Evolutionary conservation across 768 basidiomycete genomes (phyloP).

Genomic region (Dioszegia crocea): DNA sequence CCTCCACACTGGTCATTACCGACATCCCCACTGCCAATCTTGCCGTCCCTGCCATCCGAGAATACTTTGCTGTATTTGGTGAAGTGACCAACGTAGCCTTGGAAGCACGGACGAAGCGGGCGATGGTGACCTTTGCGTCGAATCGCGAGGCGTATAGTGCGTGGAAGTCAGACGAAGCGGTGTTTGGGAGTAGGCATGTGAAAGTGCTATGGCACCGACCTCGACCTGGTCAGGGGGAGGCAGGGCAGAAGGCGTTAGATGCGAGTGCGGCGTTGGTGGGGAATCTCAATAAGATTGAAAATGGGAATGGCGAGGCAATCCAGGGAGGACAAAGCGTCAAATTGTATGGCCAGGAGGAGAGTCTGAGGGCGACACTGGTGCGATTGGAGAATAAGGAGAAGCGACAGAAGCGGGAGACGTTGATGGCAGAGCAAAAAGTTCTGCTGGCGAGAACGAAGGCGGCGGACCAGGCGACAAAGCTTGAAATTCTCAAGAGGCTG

Average conservation of each 20-base stretch:
- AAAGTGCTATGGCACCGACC: constrained; percentile 94
- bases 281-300: constrained; percentile 54
- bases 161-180: constrained; percentile 91
- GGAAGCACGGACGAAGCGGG: constrained; percentile 68
- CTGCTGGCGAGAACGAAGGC: constrained; percentile 69
- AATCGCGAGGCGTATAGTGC: constrained; percentile 81
- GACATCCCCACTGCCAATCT: constrained; percentile 86
- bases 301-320: constrained; percentile 20
- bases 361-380: constrained; percentile 37
- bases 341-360: constrained; percentile 50
- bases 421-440: constrained; percentile 78
- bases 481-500: constrained; percentile 68
- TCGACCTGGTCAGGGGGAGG: constrained; percentile 81
- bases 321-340: constrained; percentile 40
- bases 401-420: constrained; percentile 63
- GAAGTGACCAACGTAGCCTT: constrained; percentile 88
- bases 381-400: constrained; percentile 33
- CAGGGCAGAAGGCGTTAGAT: constrained; percentile 71
- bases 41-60: constrained; percentile 69
- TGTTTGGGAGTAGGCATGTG: constrained; percentile 89
- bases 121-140: constrained; percentile 77
- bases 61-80: constrained; percentile 88
- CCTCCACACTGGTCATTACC: constrained; percentile 69
- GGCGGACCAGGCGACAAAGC: constrained; percentile 65
- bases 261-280: constrained; percentile 74